Evolutionary conservation across 495 filamentous ascomycete species (phyloP), one percentile per base, ranked within the genome.

Genomic region (Xylaria palmicola): DNA sequence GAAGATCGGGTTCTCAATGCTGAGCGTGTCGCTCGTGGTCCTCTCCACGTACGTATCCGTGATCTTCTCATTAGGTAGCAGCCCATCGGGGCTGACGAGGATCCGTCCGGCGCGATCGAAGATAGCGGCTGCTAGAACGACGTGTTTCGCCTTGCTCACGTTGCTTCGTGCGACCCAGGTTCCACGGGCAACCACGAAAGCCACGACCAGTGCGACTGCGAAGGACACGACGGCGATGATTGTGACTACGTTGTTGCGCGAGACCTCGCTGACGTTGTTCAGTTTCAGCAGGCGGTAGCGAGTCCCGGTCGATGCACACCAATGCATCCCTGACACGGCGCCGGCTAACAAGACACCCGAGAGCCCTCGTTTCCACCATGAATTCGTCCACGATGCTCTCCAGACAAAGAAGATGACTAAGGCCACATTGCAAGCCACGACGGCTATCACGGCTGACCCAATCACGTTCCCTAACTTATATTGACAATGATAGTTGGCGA

Each of bases 241-340:
- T 47, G 88, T 83, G 9, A 89, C 78, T 13, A 82, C 85, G 45
- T 80, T 82, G 52, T 80, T 83, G 60, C 85, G 79, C 17, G 83
- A 81, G 19, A 79, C 55, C 37, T 63, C 8, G 9, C 59, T 58
- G 27, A 76, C 76, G 51, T 24, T 61, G 61, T 59, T 75, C 55
- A 70, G 39, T 26, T 65, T 70, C 62, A 68, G 74, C 67, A 81
- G 56, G n/a, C 68, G 74, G 68, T 92, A 94, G 3, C 67, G 52
- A 1, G 90, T 93, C 6, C 92, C 91, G 13, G 86, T 74, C 3
- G 87, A 80, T 13, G 90, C 91, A 17, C 86, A 86, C 90, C 91
- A 97, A 68, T 96, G 91, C 91, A 96, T 94, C 2, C 89, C 90
- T 19, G 85, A 90, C 3, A 93, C 90, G 36, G 88, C 89, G 13